Evolutionary conservation across 2,329 filamentous ascomycete species (phyloP).

Genomic region (Sporothrix curviconia): DNA sequence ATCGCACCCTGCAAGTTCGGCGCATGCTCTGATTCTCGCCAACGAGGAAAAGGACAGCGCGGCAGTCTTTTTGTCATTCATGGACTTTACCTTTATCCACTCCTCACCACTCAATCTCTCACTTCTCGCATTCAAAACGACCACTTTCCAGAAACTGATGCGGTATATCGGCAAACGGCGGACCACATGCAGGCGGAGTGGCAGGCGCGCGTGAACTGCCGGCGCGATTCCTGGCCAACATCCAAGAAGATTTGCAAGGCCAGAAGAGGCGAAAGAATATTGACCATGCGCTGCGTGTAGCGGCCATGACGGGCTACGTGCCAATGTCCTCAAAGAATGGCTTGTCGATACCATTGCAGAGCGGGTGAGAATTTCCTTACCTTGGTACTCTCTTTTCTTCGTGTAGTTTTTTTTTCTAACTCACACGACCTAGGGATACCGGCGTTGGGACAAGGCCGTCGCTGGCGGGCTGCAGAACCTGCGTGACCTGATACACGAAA

Average conservation of each 20-base stretch:
- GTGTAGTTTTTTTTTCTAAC: not conserved
- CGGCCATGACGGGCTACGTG: conserved; percentile 77
- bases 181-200: conserved; percentile 75
- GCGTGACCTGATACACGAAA: conserved; percentile 73
- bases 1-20: conserved; percentile 67
- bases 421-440: conserved; percentile 62
- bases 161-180: conserved; percentile 79
- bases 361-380: conserved; percentile 45
- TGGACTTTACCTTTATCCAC: conserved; percentile 78
- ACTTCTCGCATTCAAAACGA: conserved; percentile 77
- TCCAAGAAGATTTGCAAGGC: conserved; percentile 68
- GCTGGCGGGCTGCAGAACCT: conserved; percentile 70
- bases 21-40: conserved; percentile 62
- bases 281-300: conserved; percentile 72
- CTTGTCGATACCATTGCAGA: conserved; percentile 77
- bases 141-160: conserved; percentile 77
- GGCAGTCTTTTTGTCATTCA: conserved; percentile 58
- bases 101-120: conserved; percentile 74
- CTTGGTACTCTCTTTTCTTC: too few species aligned
- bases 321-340: conserved; percentile 74
- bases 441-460: conserved; percentile 89
- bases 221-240: conserved; percentile 65
- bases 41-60: conserved; percentile 32
- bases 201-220: conserved; percentile 75
- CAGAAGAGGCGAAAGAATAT: conserved; percentile 53